Conservation (phyloP, 2,329 filamentous ascomycete species). For the Stachybotrys chlorohalonatus region DNA sequence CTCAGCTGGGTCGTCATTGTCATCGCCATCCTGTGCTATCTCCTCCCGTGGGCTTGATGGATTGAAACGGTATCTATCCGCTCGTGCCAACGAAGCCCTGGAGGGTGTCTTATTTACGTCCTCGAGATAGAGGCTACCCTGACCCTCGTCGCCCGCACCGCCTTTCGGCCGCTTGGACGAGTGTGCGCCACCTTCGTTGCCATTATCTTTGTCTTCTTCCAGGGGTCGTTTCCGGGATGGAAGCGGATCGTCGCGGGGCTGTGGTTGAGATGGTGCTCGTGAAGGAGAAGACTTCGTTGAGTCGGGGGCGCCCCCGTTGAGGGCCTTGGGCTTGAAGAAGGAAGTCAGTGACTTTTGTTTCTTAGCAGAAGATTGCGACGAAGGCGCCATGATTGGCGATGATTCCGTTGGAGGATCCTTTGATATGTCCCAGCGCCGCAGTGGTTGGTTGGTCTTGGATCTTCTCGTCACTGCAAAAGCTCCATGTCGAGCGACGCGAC, state of each 20-base stretch:
- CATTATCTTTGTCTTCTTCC: conserved; percentile 35
- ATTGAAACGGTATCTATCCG: conserved; percentile 44
- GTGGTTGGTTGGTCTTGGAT: not conserved
- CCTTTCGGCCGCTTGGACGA: conserved; percentile 36
- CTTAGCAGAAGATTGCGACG: conserved; percentile 37
- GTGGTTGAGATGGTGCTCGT: conserved; percentile 19
- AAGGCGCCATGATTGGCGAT: conserved; percentile 20
- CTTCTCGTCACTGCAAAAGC: conserved; percentile 8
- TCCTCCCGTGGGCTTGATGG: conserved; percentile 27
- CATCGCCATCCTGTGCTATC: conserved; percentile 25
- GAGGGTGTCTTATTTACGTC: conserved; percentile 1
- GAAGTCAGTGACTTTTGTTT: conserved; percentile 78
- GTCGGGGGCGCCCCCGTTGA: conserved; percentile 29
- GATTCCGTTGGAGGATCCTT: not conserved
- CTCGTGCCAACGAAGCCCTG: conserved; percentile 26
- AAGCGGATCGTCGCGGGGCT: conserved; percentile 4
- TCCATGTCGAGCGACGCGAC: conserved; percentile 8
- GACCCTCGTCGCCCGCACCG: conserved; percentile 21
- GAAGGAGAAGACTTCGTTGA: not conserved
- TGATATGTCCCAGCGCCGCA: not conserved
- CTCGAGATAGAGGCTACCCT: conserved; percentile 25
- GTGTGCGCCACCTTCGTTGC: conserved; percentile 29
- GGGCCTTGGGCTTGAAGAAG: conserved; percentile 64
- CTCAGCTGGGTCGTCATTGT: conserved; percentile 37
- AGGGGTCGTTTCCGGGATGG: conserved; percentile 41